phyloP scores from a whole-genome alignment of 352 stramenopile species.

The Pythium chondricola region DNA sequence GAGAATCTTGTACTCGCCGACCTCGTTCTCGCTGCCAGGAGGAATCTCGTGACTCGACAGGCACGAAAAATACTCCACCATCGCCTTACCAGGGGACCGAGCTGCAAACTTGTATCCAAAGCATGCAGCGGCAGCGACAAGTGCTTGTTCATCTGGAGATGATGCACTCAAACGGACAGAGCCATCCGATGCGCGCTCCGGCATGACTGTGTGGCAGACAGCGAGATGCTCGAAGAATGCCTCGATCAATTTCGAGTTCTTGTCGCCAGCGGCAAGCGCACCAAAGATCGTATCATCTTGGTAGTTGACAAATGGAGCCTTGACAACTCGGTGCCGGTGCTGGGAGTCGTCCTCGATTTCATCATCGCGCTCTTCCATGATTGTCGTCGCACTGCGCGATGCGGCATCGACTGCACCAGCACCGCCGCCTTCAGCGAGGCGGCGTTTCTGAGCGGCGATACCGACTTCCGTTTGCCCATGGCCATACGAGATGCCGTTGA shows the following conservation, averaged over 20 bases:
- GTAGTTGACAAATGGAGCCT: constrained; percentile 84
- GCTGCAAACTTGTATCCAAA: constrained; percentile 83
- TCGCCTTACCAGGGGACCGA: constrained; percentile 59
- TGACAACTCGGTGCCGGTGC: constrained; percentile 45
- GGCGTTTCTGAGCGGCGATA: constrained; percentile 57
- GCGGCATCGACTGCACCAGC: constrained; percentile 11
- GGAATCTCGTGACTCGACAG: constrained; percentile 19
- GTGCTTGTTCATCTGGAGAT: constrained; percentile 87
- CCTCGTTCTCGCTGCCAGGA: constrained; percentile 17
- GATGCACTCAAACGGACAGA: constrained; percentile 85
- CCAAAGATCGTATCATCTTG: constrained; percentile 79
- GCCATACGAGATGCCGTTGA: constrained; percentile 92
- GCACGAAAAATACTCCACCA: constrained; percentile 70
- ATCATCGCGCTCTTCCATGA: constrained; percentile 28
- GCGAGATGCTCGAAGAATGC: constrained; percentile 85
- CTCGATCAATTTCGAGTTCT: constrained; percentile 45
- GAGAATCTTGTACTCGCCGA: constrained; percentile 78
- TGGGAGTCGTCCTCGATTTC: constrained; percentile 19
- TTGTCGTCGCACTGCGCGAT: constrained; percentile 15
- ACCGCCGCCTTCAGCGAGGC: constrained; percentile 32
- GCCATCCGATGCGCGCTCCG: constrained; percentile 89
- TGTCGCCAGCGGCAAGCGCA: constrained; percentile 25
- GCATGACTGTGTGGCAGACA: constrained; percentile 96
- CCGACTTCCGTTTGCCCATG: constrained; percentile 84
- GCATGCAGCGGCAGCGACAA: constrained; percentile 74